Evolutionary conservation across 805 yeast genomes (phyloP).

Genomic region (Candida tibetensis): DNA sequence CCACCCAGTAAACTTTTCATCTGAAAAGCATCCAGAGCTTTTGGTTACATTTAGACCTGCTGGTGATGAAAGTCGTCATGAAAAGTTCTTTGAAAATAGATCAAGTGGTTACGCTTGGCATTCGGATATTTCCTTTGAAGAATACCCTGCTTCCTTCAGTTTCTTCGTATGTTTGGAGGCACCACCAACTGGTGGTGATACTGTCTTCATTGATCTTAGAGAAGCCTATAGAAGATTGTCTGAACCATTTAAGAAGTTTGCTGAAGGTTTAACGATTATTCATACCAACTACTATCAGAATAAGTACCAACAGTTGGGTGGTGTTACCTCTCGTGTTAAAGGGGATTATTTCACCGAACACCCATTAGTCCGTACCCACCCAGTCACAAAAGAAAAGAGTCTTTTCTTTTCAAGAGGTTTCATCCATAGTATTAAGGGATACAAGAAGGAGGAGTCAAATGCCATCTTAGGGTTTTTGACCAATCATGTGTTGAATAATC

Average conservation of each 20-base stretch:
- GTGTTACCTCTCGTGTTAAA: slow-evolving; percentile 16
- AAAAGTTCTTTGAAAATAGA: slow-evolving; percentile 12
- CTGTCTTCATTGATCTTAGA: slow-evolving; percentile 24
- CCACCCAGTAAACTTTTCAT: slow-evolving; percentile 21
- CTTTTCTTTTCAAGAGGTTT: slow-evolving; percentile 22
- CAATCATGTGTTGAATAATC: slow-evolving; percentile 20
- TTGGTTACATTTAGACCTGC: slow-evolving; percentile 22
- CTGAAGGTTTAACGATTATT: slow-evolving; percentile 21
- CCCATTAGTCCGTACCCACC: slow-evolving; percentile 28
- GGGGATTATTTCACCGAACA: slow-evolving; percentile 23
- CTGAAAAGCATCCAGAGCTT: slow-evolving; percentile 22
- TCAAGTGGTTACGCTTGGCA: slow-evolving; percentile 19
- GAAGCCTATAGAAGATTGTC: slow-evolving; percentile 26
- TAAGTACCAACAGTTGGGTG: slow-evolving; percentile 12
- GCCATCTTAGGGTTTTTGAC: slow-evolving; percentile 21
- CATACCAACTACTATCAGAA: slow-evolving; percentile 24
- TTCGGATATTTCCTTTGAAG: slow-evolving; percentile 24
- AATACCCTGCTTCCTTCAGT: slow-evolving; percentile 24
- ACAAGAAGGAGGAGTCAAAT: slow-evolving; percentile 21
- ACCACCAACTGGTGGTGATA: slow-evolving; percentile 27
- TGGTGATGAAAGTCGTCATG: slow-evolving; percentile 18
- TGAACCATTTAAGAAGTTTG: slow-evolving; percentile 19
- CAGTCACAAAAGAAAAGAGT: slow-evolving; percentile 26
- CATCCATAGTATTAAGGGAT: slow-evolving; percentile 21
- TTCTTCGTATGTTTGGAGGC: slow-evolving; percentile 26